Base-by-base conservation (phyloP, 768 basidiomycete genomes). In the Russula griseocarnosa region DNA sequence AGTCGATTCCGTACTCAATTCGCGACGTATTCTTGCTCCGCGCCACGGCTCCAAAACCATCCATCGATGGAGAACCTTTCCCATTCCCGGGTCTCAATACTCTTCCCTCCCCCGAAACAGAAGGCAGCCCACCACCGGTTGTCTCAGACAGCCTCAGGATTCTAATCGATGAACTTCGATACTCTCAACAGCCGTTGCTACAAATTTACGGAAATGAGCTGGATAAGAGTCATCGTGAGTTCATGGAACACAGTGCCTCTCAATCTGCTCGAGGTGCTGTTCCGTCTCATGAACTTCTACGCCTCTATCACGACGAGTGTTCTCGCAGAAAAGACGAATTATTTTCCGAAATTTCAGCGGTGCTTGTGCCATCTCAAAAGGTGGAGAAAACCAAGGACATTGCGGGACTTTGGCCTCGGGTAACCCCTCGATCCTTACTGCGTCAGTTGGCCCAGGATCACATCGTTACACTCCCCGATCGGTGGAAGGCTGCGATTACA, bases 381-480 rank as follows among this genome's bases (percentile, higher is more conserved):
- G 20, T 50, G 18, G 63, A 62, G 34, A 16, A 56, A 28, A n/a
- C 34, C 20, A 10, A 10, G n/a, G 4, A 14, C 9, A 34, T 56
- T 8, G 52, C 59, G 2, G 58, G 63, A 3, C 63, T 63, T 1
- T 63, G 62, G 62, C 62, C 62, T 24, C 62, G 62, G 30, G 38
- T 63, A 24, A 60, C 58, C 5, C 59, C 58, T 22, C 42, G 53
- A 38, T 49, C 55, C 54, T 40, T 55, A 6, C 59, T 58, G 16
- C 38, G 69, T 64, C 57, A 70, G 22, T 55, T 74, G 26, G 65
- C 69, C n/a, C 67, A 66, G 55, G 72, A 73, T 4, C 42, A 10
- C 0, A 61, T 66, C 46, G 47, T 51, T 63, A 34, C 63, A 47
- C 53, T 44, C 54, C 18, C 58, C 9, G 52, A 44, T 13, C 26